These are phyloP conservation scores for Hansenula lynferdii DNA, from an alignment of 1,139 yeast genomes.

Conservation along the genomic window DNA sequence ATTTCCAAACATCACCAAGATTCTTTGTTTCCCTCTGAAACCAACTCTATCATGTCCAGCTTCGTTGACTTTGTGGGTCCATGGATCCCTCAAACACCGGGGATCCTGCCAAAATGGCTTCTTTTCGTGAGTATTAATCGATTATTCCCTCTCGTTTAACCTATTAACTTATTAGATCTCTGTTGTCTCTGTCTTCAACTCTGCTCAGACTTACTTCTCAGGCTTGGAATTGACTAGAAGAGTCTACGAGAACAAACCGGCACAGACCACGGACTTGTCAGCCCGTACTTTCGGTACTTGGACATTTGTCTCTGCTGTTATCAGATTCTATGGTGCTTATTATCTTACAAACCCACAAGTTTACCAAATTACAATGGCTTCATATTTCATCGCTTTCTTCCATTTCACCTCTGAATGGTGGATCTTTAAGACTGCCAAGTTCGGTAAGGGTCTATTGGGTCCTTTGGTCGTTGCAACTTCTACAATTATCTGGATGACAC, in stretches of 20 bases:
- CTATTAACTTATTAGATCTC: slow-evolving; percentile 41
- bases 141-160: neutral
- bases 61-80: slow-evolving; percentile 17
- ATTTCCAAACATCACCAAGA: neutral
- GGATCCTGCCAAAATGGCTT: slow-evolving; percentile 65
- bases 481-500: slow-evolving; percentile 57
- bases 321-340: slow-evolving; percentile 86
- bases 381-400: slow-evolving; percentile 77
- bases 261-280: slow-evolving; percentile 66
- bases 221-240: slow-evolving; percentile 70
- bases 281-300: slow-evolving; percentile 98
- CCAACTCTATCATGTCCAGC: no score
- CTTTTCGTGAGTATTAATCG: slow-evolving; percentile 31
- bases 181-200: slow-evolving; percentile 84
- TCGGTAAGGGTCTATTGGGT: slow-evolving; percentile 86
- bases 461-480: slow-evolving; percentile 66
- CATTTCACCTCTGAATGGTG: slow-evolving; percentile 88
- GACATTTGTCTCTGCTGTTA: slow-evolving; percentile 84
- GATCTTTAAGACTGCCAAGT: slow-evolving; percentile 67
- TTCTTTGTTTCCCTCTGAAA: no score
- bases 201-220: slow-evolving; percentile 78
- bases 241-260: slow-evolving; percentile 69
- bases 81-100: slow-evolving; percentile 38
- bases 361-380: slow-evolving; percentile 73
- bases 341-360: slow-evolving; percentile 62